A percentile compares a stretch with the other conserved stretches of the same genome.
Conservation (phyloP, 805 yeast genomes). For the Maudiozyma bulderi region DNA sequence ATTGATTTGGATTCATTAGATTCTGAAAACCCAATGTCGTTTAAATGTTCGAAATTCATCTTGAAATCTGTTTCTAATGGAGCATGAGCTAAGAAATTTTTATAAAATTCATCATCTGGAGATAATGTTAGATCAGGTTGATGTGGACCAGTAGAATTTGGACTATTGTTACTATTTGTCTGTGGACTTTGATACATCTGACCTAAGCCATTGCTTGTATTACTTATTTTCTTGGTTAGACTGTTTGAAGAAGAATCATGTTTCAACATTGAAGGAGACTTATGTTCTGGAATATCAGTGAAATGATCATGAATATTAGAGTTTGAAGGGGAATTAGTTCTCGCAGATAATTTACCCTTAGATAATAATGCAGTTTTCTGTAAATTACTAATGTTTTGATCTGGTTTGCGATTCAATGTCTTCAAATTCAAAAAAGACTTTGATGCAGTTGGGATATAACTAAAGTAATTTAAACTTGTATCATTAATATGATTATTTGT, state of each 20-base stretch:
- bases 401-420: neutral
- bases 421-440: constrained; percentile 3
- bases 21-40: constrained; percentile 47
- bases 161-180: neutral
- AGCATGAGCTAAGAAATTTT: constrained; percentile 7
- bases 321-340: neutral
- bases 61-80: constrained; percentile 43
- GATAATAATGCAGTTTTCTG: neutral
- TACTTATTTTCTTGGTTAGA: neutral
- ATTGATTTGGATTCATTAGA: neutral
- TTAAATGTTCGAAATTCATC: constrained; percentile 37
- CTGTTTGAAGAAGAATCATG: neutral
- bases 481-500: constrained; percentile 13
- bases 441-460: constrained; percentile 15
- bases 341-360: neutral
- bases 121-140: neutral
- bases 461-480: constrained; percentile 29
- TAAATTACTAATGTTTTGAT: neutral
- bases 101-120: constrained; percentile 2
- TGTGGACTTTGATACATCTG: neutral
- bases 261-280: neutral
- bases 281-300: neutral
- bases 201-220: no score
- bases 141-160: neutral
- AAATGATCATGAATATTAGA: neutral